These are phyloP conservation scores for Diplodia mutila DNA, from an alignment of 2,329 filamentous ascomycete genomes.

Conservation along the genomic window DNA sequence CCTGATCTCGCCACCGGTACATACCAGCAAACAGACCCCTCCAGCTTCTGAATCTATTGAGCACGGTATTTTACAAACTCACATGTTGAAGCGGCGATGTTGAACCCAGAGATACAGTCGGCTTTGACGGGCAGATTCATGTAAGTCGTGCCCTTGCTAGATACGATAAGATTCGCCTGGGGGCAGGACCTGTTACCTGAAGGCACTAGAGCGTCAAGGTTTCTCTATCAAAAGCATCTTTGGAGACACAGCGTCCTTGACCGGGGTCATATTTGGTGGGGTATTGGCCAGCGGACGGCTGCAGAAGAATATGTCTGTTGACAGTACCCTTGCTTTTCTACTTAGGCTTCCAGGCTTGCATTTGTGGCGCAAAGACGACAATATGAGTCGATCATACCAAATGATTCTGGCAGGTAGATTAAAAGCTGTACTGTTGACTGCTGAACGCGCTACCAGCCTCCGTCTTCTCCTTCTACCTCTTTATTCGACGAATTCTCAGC, in stretches of 20 bases:
- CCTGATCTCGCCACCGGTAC: no score
- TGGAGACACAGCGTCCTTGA: background rate
- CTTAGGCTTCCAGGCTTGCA: background rate
- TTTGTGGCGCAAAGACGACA: slow-evolving; percentile 10
- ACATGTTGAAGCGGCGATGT: background rate
- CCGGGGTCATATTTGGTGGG: slow-evolving; percentile 2
- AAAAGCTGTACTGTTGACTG: slow-evolving; percentile 3
- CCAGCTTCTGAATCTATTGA: background rate
- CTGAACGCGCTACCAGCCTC: background rate
- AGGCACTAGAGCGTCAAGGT: background rate
- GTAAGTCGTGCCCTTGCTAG: slow-evolving; percentile 9
- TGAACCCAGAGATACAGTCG: background rate
- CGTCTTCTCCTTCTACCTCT: slow-evolving; percentile 1
- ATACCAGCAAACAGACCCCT: background rate
- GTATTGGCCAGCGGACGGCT: background rate
- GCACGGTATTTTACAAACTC: background rate
- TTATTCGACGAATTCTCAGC: background rate
- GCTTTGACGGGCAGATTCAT: background rate
- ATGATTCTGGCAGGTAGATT: slow-evolving; percentile 6
- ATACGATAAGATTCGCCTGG: slow-evolving; percentile 15
- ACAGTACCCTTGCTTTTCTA: slow-evolving; percentile 3
- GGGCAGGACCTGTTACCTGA: background rate
- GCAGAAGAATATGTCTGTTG: background rate
- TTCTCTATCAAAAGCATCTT: slow-evolving; percentile 15
- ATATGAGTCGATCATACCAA: slow-evolving; percentile 2